These are phyloP conservation scores for Ligustrum vulgare DNA, from an alignment of 257 asterid genomes.

Conservation along the genomic window DNA sequence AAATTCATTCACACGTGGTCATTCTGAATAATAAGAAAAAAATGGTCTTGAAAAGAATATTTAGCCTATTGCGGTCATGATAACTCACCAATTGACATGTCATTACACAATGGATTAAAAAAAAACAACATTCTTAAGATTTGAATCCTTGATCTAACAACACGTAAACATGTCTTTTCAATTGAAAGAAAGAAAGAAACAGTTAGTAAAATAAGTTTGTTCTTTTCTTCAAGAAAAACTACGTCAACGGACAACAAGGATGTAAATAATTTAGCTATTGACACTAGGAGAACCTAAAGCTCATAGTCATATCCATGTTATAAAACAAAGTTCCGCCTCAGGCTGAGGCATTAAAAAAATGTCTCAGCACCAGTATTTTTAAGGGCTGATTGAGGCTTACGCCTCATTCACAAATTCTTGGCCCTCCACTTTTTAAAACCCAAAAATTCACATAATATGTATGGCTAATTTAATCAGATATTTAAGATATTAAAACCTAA, in stretches of 20 bases:
- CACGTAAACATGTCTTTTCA: slow-evolving; percentile 74
- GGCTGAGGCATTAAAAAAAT: too few species aligned
- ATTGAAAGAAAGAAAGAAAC: slow-evolving; percentile 21
- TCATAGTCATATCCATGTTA: not conserved
- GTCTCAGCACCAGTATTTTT: too few species aligned
- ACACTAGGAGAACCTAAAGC: slow-evolving; percentile 9
- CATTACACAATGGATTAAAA: slow-evolving; percentile 93
- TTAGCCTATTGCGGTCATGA: not conserved
- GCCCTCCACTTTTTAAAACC: too few species aligned
- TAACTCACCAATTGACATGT: slow-evolving; percentile 67
- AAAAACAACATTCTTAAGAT: slow-evolving; percentile 65
- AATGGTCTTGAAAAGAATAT: not conserved
- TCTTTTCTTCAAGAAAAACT: not conserved
- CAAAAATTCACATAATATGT: too few species aligned
- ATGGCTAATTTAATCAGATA: too few species aligned
- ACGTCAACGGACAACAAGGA: not conserved
- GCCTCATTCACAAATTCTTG: too few species aligned
- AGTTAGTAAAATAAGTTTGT: slow-evolving; percentile 12
- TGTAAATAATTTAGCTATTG: not conserved
- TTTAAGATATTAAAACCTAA: too few species aligned
- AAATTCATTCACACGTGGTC: not conserved
- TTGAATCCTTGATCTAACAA: slow-evolving; percentile 82
- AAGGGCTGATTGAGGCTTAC: too few species aligned
- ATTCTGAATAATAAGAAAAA: not conserved
- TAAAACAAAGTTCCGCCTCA: too few species aligned